Percentiles rank a stretch among this genome's conserved stretches.
Conservation (phyloP, 495 filamentous ascomycete species). For the Penicillium canescens region DNA sequence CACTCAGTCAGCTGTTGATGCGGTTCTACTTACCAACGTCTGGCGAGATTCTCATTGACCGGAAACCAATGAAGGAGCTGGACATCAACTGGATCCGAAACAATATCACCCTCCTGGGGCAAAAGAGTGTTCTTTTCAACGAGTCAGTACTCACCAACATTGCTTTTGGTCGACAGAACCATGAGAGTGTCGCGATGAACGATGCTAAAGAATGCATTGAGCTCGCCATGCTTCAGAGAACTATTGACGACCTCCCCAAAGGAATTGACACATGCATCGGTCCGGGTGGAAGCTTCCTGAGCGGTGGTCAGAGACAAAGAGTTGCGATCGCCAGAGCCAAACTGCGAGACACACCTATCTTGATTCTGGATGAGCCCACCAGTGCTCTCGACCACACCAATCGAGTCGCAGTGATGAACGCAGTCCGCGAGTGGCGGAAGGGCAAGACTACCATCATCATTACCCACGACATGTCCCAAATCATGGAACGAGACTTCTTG, state of each 20-base stretch:
- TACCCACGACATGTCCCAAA: slow-evolving; percentile 87
- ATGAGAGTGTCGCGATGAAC: slow-evolving; percentile 45
- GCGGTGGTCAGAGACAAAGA: slow-evolving; percentile 82
- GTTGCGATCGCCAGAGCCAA: slow-evolving; percentile 77
- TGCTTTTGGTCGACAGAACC: slow-evolving; percentile 63
- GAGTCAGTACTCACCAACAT: slow-evolving; percentile 81
- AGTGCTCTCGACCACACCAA: slow-evolving; percentile 75
- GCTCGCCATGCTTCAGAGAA: slow-evolving; percentile 71
- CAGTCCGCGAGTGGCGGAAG: slow-evolving; percentile 65
- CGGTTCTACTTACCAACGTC: slow-evolving; percentile 68
- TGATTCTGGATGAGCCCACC: slow-evolving; percentile 86
- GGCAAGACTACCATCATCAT: slow-evolving; percentile 83
- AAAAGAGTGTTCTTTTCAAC: slow-evolving; percentile 80
- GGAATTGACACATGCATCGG: slow-evolving; percentile 77
- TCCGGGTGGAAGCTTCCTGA: slow-evolving; percentile 66
- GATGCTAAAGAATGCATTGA: slow-evolving; percentile 57
- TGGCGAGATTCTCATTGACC: slow-evolving; percentile 73
- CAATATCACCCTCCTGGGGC: slow-evolving; percentile 82
- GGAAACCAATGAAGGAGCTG: slow-evolving; percentile 58
- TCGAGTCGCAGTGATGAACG: slow-evolving; percentile 69
- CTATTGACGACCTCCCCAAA: slow-evolving; percentile 67
- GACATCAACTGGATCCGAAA: slow-evolving; percentile 72
- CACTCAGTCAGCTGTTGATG: slow-evolving; percentile 75
- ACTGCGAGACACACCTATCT: slow-evolving; percentile 74
- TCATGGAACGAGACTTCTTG: slow-evolving; percentile 70